Evolutionary conservation across 2,329 filamentous ascomycete genomes (phyloP).

Genomic region (Kalmusia sp.): DNA sequence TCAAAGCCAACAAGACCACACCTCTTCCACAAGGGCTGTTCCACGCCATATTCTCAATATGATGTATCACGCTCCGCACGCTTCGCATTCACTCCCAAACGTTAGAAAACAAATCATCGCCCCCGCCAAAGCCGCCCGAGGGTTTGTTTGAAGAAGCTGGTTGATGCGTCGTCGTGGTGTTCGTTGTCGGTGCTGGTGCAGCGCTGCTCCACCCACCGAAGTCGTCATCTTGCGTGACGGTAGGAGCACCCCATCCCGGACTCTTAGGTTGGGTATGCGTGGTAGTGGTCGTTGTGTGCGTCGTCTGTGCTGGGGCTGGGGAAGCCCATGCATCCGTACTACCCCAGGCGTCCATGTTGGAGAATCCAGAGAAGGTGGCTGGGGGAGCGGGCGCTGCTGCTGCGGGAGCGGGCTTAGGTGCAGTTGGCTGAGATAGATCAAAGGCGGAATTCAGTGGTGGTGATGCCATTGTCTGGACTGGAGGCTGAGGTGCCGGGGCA

Average conservation of each 20-base stretch:
- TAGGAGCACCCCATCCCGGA: constrained; percentile 63
- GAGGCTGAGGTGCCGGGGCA: constrained; percentile 33
- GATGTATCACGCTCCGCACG: too few species aligned
- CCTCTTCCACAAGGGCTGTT: too few species aligned
- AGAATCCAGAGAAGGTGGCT: constrained; percentile 51
- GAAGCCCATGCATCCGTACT: constrained; percentile 81
- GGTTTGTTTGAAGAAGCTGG: constrained; percentile 50
- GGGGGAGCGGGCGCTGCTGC: constrained; percentile 32
- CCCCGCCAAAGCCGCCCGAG: constrained; percentile 61
- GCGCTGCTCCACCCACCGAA: constrained; percentile 94
- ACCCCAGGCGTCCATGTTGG: constrained; percentile 80
- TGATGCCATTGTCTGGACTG: constrained; percentile 42
- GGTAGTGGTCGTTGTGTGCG: constrained; percentile 42
- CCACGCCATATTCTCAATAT: too few species aligned
- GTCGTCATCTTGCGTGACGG: constrained; percentile 86
- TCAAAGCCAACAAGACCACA: too few species aligned
- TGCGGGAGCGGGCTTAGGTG: constrained; percentile 37
- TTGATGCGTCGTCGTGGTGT: constrained; percentile 24
- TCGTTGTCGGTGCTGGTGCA: constrained; percentile 60
- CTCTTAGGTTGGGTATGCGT: constrained; percentile 53
- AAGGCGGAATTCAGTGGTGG: constrained; percentile 72
- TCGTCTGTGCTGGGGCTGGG: constrained; percentile 63
- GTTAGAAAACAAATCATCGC: constrained; percentile 91
- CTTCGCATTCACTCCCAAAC: constrained; percentile 76
- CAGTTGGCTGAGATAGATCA: constrained; percentile 53